Conservation (phyloP, 306 rosid genomes). For the Potentilla sterilis region DNA sequence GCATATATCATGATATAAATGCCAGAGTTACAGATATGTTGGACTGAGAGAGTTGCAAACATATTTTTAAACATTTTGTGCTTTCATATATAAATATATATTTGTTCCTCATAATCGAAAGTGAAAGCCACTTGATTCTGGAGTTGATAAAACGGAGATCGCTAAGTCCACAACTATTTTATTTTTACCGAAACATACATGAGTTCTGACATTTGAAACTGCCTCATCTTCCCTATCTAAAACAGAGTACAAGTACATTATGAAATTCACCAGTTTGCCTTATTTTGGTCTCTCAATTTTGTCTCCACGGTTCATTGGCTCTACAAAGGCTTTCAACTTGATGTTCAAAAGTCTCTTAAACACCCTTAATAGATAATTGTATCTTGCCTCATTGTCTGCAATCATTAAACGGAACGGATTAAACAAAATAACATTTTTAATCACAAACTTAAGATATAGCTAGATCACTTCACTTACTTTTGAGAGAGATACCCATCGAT, state of each 20-base stretch:
- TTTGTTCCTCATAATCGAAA: neutral
- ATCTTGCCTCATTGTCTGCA: slow-evolving; percentile 49
- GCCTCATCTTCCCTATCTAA: neutral
- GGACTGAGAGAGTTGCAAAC: slow-evolving; percentile 5
- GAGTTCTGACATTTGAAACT: neutral
- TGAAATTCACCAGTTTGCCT: neutral
- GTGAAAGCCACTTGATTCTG: neutral
- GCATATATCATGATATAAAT: neutral
- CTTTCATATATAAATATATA: neutral
- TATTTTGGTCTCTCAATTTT: slow-evolving; percentile 2
- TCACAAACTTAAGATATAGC: slow-evolving; percentile 8
- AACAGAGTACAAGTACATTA: neutral
- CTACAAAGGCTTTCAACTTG: slow-evolving; percentile 1
- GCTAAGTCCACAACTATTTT: neutral
- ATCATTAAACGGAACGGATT: slow-evolving; percentile 8
- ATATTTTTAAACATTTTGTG: neutral
- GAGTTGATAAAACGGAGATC: slow-evolving; percentile 7
- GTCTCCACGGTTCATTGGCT: neutral
- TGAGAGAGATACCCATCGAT: slow-evolving; percentile 58
- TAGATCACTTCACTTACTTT: slow-evolving; percentile 52
- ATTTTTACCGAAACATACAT: neutral
- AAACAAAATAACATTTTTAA: slow-evolving; percentile 1
- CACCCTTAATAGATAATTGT: slow-evolving; percentile 15
- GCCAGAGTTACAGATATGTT: neutral
- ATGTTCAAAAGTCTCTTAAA: slow-evolving; percentile 10